Evolutionary conservation across 495 filamentous ascomycete species (phyloP), one percentile per base, ranked within the genome.

Genomic region (Saxophila tyrrhenica): DNA sequence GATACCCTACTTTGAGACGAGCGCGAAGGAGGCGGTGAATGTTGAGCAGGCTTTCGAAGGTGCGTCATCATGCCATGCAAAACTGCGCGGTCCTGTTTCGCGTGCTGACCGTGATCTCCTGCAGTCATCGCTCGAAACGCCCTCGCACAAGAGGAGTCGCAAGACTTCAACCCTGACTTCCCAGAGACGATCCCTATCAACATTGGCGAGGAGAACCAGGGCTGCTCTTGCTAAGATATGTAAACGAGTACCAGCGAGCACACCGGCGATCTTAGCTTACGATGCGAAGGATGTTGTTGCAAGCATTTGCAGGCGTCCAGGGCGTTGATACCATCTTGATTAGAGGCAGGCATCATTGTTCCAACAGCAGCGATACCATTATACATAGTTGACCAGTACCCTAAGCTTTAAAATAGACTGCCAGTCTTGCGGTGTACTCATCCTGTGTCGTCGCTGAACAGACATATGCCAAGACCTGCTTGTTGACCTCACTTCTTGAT

Each of bases 31-130:
- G 69, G 94, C 90, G 23, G 81, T 95, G 65, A 96, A 97, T 62
- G 92, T 99, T 15, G 92, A 99, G 73, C 87, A 96, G 70, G 94
- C 92, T 48, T 99, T 99, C 67, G 92, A 97, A 76, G 87, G 91
- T 95, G 70, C 59, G 47, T n/a, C n/a, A 47, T 41, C 19, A 11
- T 25, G 42, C 10, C 39, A 25, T 11, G 2, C 23, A 2, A 2
- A 5, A 3, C 24, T 24, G 35, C n/a, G 35, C 9, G 35, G 35
- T 39, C 9, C n/a, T n/a, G 35, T 39, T n/a, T n/a, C n/a, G n/a
- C n/a, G n/a, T n/a, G n/a, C 19, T 17, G 20, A 29, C 43, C 13
- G 13, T 29, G 16, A 46, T 61, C 3, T 51, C 19, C 2, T 51
- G 19, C 57, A 96, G 92, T 95, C n/a, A 97, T 99, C 65, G 92